phyloP scores from a whole-genome alignment of 179 eudicot genomes.

The Corrigiola litoralis region DNA sequence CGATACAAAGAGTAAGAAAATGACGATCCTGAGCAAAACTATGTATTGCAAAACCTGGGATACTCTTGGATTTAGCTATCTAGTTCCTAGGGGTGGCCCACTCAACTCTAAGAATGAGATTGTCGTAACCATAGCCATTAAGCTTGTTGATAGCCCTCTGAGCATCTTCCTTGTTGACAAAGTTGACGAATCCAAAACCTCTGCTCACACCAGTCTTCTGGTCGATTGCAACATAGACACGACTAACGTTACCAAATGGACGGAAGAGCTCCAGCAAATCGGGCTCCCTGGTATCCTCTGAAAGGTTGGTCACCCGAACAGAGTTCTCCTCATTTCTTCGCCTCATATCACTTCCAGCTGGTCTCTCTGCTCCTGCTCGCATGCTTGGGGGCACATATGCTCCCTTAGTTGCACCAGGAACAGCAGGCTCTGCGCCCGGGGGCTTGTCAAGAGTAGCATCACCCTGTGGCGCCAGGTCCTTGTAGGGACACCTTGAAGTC shows the following conservation, averaged over 20 bases:
- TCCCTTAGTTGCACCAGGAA: conserved; percentile 34
- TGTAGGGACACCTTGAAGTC: conserved; percentile 82
- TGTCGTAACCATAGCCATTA: conserved; percentile 92
- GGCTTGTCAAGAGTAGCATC: conserved; percentile 44
- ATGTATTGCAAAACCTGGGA: background rate
- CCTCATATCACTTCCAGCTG: conserved; percentile 50
- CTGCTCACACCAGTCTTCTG: conserved; percentile 79
- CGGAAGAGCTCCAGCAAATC: conserved; percentile 83
- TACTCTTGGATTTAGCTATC: background rate
- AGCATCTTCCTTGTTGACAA: conserved; percentile 69
- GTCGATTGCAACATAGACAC: conserved; percentile 83
- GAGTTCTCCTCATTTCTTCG: conserved; percentile 91
- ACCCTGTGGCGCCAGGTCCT: conserved; percentile 58
- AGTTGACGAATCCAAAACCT: conserved; percentile 88
- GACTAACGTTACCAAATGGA: conserved; percentile 62
- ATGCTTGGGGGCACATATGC: conserved; percentile 59
- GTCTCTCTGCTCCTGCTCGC: conserved; percentile 63
- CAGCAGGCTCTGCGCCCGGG: conserved; percentile 26
- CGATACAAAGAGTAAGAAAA: too few relatives aligned
- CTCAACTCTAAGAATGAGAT: conserved; percentile 76
- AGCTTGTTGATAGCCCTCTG: conserved; percentile 78
- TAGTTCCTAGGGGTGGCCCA: conserved; percentile 77
- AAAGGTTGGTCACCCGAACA: conserved; percentile 82
- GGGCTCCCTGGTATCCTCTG: conserved; percentile 84
- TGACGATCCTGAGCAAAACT: background rate